Conservation (phyloP, 305 asterid species). For the Striga hermonthica region DNA sequence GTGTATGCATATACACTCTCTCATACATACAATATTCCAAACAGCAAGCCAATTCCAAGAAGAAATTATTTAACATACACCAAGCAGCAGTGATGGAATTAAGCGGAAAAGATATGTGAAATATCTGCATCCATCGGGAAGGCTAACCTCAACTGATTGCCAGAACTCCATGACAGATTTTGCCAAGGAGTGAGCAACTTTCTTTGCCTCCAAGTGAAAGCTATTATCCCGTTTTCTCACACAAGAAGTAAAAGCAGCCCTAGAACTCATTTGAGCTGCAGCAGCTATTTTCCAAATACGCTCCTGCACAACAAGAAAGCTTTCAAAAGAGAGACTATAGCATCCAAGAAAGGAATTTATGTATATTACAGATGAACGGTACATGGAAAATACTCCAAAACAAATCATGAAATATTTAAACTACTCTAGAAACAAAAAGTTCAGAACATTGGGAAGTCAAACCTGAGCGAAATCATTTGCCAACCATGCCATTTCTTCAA, state of each 20-base stretch:
- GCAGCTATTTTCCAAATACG: constrained; percentile 89
- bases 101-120: not conserved
- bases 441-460: constrained; percentile 22
- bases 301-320: constrained; percentile 54
- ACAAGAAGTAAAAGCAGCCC: constrained; percentile 52
- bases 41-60: constrained; percentile 12
- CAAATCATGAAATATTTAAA: not conserved
- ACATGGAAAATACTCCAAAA: constrained; percentile 17
- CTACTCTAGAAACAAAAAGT: constrained; percentile 10
- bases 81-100: constrained; percentile 21
- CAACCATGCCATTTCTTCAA: constrained; percentile 96
- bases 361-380: constrained; percentile 3
- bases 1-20: too few species aligned
- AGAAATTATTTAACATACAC: constrained; percentile 10
- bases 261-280: constrained; percentile 62
- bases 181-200: constrained; percentile 65
- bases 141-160: constrained; percentile 45
- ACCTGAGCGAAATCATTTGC: constrained; percentile 99
- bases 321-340: constrained; percentile 19
- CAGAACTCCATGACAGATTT: constrained; percentile 86
- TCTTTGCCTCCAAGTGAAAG: constrained; percentile 49
- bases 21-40: not conserved
- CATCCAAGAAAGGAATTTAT: constrained; percentile 4
- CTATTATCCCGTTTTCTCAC: constrained; percentile 49
- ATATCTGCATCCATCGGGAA: too few species aligned